Base-by-base conservation (phyloP, 177 flowering plant genomes). In the Viscum album region DNA sequence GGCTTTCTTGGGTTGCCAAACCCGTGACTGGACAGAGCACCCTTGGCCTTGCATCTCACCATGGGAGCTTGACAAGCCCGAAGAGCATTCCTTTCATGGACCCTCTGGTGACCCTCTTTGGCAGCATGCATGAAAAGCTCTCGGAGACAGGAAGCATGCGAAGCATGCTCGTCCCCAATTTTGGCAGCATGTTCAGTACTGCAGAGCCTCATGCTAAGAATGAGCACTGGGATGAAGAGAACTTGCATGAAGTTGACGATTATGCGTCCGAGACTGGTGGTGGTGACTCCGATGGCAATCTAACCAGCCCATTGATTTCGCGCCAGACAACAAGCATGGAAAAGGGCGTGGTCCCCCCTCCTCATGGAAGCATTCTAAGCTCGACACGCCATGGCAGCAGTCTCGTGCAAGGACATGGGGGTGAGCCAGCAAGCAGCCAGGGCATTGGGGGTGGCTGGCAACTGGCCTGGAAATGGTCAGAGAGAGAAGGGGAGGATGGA, bases 381-480 rank as follows among this genome's bases (percentile, higher is more conserved):
- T 66, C 71, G 74, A 75, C 72, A 39, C 72, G 45, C 15, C n/a
- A n/a, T n/a, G n/a, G n/a, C n/a, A 60, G 75, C 56, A 76, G 75
- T 66, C n/a, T 70, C 35, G 35, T 74, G 21, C 75, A 67, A 70
- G 73, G 65, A 15, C 71, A 54, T n/a, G 78, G 64, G 34, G 76
- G 71, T 15, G 81, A 71, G 34, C 37, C 68, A 32, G 68, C 35
- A 2, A 52, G 72, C 54, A 71, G 74, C 65, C 68, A 37, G 72
- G 75, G 75, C 31, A 79, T 79, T 69, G 83, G 87, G 59, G 80
- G 85, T 60, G 85, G 85, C 1, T 83, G 85, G 85, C 85, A 81
- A 67, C 67, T 81, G 54, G 86, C 86, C 43, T 81, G 80, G 79
- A 75, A 80, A 71, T 83, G 77, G 81, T 54, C 77, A 1, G 84